Evolutionary conservation across 129 eudicot genomes (phyloP).

Genomic region (Flaveria trinervia): DNA sequence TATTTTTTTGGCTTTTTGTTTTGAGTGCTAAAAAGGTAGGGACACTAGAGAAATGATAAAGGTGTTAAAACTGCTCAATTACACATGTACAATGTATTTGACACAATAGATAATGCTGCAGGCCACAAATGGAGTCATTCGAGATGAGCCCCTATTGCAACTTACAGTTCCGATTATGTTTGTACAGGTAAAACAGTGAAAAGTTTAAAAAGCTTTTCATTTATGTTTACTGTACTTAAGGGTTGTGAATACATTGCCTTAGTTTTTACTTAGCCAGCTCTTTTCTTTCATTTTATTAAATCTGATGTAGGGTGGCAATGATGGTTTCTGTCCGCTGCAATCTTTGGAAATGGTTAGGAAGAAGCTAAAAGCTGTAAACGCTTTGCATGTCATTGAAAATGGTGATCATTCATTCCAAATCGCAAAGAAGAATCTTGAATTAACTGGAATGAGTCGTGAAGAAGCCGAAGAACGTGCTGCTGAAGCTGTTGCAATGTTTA

Average conservation of each 20-base stretch:
- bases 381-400: constrained; percentile 69
- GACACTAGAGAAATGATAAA: background rate
- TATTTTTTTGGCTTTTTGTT: background rate
- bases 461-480: constrained; percentile 66
- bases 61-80: background rate
- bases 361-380: constrained; percentile 45
- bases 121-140: constrained; percentile 73
- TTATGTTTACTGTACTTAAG: constrained; percentile 6
- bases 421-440: constrained; percentile 70
- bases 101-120: constrained; percentile 28
- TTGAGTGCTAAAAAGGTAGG: background rate
- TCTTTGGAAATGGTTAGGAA: constrained; percentile 60
- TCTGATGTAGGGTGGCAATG: constrained; percentile 73
- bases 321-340: constrained; percentile 67
- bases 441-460: constrained; percentile 57
- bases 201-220: background rate
- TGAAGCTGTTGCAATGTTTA: constrained; percentile 61
- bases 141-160: constrained; percentile 66
- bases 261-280: background rate
- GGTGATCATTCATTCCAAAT: constrained; percentile 94
- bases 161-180: constrained; percentile 73
- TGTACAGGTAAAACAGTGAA: constrained; percentile 62
- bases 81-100: background rate
- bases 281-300: constrained; percentile 13
- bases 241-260: background rate